Evolutionary conservation across 1,139 yeast species (phyloP), one percentile per base, ranked within the genome.

Genomic region (Yamadazyma pseudoaaseri): DNA sequence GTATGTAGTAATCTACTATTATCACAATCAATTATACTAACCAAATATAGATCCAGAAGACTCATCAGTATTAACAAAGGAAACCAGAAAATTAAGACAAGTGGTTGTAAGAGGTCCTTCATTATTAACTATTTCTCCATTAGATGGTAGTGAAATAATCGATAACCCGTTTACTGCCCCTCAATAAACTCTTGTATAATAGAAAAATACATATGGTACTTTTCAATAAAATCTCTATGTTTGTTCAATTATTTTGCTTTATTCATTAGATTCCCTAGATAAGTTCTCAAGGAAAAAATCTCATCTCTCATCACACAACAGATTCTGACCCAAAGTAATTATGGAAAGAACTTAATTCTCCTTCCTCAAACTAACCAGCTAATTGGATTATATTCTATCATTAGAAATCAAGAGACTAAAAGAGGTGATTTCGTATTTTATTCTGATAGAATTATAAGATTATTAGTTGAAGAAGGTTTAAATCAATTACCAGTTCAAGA

Each of bases 391-490:
- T 90, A 86, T 68, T 82, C 96, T 14, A 89, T 90, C 52, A 89
- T 92, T 51, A 82, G 98, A 55, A 87, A 86, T 57, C 76, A 72
- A 51, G 62, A 60, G 37, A 90, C 97, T 17, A 70, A 76, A 41
- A 76, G 97, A 51, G 86, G 94, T 2, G 97, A 92, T 56, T 92
- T 92, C 57, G 94, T 92, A 36, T 92, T 92, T 60, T 92, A 90
- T 60, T 79, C 97, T 11, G 97, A 92, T 58, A 74, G 98, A 57
- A 90, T 92, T 63, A 92, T 92, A 55, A 75, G 98, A 41, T 67
- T 92, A 32, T 66, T 92, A 42, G 97, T 92, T 15, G 98, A 92
- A 64, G 96, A 85, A 60, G 97, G 97, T 22, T 75, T 92, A 53
- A 90, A 92, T 60, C 89, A 85, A 54, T 70, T 92, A 34, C 98